Evolutionary conservation across 306 rosid genomes (phyloP), one percentile per base, ranked within the genome.

Genomic region (Casuarina glauca): DNA sequence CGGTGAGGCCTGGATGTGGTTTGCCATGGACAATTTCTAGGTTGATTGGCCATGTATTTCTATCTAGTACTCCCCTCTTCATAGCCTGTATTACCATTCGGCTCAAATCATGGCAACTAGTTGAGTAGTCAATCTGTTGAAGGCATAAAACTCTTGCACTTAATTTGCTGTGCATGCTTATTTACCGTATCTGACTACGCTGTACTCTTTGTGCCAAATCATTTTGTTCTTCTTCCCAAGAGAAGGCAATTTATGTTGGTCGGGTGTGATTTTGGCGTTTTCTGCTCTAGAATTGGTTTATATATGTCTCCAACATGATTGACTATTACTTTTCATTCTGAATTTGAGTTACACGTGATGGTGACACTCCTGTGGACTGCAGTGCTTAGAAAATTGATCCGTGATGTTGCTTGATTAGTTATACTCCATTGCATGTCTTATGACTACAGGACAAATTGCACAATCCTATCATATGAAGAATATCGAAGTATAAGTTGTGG

Each of bases 11-110:
- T 41, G 69, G 26, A 4, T 70, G 16, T 66, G 9, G 17, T 54
- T 61, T 42, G 0, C 42, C 61, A 63, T 73, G 57, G 19, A 38
- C 67, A 8, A 73, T 12, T 17, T 35, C 66, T 78, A 35, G 32
- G 53, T 76, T 38, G 61, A 63, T 49, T 44, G 43, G 73, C 38
- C 32, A 36, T 78, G 9, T 50, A 45, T 2, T 16, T 19, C 17
- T 32, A 60, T 69, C 26, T 73, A 41, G 78, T 54, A 13, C 61
- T 70, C 77, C 35, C 60, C 42, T 41, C 75, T 63, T 63, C 44
- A 63, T 38, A 45, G 46, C 19, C 44, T 6, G 26, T 63, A 13
- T 15, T 63, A 16, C 20, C 41, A 50, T 51, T 19, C 66, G 52
- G 55, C 2, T 4, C 17, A n/a, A 52, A 17, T 41, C 70, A 38